These are phyloP conservation scores for Eragrostis nindensis DNA, from an alignment of 176 grass and related monocot species.

Conservation along the genomic window DNA sequence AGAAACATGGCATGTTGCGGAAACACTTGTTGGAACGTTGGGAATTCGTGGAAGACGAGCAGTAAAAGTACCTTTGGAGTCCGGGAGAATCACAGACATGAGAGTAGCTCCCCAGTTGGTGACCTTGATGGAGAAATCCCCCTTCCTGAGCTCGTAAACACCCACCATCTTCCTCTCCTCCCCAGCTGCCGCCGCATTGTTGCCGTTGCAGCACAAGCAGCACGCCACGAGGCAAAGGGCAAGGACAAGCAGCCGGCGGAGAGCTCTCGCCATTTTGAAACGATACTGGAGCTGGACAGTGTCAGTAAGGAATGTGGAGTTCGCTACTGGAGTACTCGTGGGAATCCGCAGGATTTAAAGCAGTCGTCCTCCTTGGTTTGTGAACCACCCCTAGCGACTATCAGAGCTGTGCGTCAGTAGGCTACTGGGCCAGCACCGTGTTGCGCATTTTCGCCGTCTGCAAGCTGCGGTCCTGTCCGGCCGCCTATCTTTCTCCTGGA, in stretches of 20 bases:
- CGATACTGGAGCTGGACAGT: background rate
- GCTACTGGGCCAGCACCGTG: conserved; percentile 31
- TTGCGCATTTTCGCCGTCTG: background rate
- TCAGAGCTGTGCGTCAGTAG: background rate
- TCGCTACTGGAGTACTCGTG: background rate
- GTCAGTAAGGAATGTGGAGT: background rate
- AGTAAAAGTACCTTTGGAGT: conserved; percentile 71
- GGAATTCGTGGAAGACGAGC: background rate
- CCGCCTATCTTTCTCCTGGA: background rate
- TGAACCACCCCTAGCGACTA: background rate
- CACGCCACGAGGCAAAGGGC: conserved; percentile 38
- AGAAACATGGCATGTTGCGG: background rate
- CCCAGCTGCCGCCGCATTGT: background rate
- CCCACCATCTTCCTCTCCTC: conserved; percentile 54
- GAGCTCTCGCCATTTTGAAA: conserved; percentile 54
- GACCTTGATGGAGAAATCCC: conserved; percentile 77
- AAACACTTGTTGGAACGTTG: background rate
- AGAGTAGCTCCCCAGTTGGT: conserved; percentile 88
- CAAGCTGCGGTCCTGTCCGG: background rate
- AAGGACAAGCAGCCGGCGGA: background rate
- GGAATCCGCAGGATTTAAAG: background rate
- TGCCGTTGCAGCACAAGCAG: background rate
- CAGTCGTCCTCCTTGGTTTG: conserved; percentile 12
- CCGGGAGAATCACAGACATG: conserved; percentile 70
- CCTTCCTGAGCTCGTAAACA: conserved; percentile 73